A percentile compares a stretch with the other conserved stretches of the same genome.
Conservation (phyloP, 192 early-diverging fungal genomes). For the Pilobolus umbonatus region DNA sequence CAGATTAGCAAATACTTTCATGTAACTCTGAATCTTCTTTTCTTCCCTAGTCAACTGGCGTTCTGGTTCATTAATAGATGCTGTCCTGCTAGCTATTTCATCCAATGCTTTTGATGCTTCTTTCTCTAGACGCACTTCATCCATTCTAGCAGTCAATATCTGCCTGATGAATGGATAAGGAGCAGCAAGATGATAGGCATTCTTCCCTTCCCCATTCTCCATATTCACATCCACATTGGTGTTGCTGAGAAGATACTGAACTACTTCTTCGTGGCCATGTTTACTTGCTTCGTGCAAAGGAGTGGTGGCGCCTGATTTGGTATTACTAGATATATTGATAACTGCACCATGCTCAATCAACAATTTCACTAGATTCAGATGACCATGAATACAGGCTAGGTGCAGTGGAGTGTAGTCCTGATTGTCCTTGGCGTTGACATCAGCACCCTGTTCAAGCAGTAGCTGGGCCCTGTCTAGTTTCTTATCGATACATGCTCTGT, state of each 20-base stretch:
- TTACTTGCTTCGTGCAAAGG: constrained; percentile 65
- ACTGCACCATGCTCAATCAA: constrained; percentile 54
- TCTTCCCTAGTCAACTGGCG: constrained; percentile 55
- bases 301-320: constrained; percentile 55
- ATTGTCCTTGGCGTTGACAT: constrained; percentile 65
- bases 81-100: constrained; percentile 2
- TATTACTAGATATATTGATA: constrained; percentile 33
- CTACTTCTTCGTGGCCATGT: constrained; percentile 47
- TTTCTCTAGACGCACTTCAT: constrained; percentile 14
- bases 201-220: constrained; percentile 46
- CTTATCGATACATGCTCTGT: constrained; percentile 40
- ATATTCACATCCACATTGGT: constrained; percentile 39
- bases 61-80: constrained; percentile 3
- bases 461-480: constrained; percentile 39
- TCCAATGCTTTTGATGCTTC: constrained; percentile 14
- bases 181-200: constrained; percentile 46
- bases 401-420: constrained; percentile 53
- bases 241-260: constrained; percentile 36
- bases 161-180: constrained; percentile 1
- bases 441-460: constrained; percentile 59
- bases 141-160: constrained; percentile 7
- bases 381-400: constrained; percentile 36
- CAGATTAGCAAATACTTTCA: constrained; percentile 54
- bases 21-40: constrained; percentile 59
- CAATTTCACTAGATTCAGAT: constrained; percentile 39